A percentile compares a stretch with the other conserved stretches of the same genome.
Conservation (phyloP, 2,329 filamentous ascomycete genomes). For the Parafenestella ontariensis region DNA sequence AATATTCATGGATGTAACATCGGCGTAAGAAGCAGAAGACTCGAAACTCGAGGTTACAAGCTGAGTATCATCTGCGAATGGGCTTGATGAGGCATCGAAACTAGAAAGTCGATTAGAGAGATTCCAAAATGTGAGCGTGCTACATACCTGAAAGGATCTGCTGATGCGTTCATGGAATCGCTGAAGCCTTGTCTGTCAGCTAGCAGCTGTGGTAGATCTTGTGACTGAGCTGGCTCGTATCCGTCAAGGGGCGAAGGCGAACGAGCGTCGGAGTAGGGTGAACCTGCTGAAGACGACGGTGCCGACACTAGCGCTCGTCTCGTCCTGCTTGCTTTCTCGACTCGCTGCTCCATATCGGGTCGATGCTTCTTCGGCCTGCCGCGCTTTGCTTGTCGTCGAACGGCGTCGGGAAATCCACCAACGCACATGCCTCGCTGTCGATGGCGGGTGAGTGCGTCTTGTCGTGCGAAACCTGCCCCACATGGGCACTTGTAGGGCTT, state of each 20-base stretch:
- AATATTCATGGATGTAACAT: slow-evolving; percentile 42
- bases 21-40: slow-evolving; percentile 37
- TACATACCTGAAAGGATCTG: slow-evolving; percentile 44
- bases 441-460: slow-evolving; percentile 93
- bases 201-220: slow-evolving; percentile 26
- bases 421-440: slow-evolving; percentile 96
- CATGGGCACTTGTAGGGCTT: slow-evolving; percentile 96
- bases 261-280: slow-evolving; percentile 40
- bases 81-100: slow-evolving; percentile 41
- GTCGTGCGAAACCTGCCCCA: slow-evolving; percentile 91
- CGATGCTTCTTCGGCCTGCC: slow-evolving; percentile 69
- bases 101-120: slow-evolving; percentile 30
- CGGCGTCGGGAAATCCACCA: slow-evolving; percentile 85
- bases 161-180: slow-evolving; percentile 34
- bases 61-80: slow-evolving; percentile 32
- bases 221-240: slow-evolving; percentile 31
- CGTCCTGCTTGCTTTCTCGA: slow-evolving; percentile 63
- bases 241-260: slow-evolving; percentile 39
- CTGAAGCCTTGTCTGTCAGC: slow-evolving; percentile 37
- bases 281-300: slow-evolving; percentile 44
- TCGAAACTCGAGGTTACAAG: slow-evolving; percentile 35
- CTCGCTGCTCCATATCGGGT: slow-evolving; percentile 64
- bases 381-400: slow-evolving; percentile 71
- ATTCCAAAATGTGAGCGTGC: background rate
- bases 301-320: slow-evolving; percentile 49